These are phyloP conservation scores for Alternaria metachromatica DNA, from an alignment of 2,329 filamentous ascomycete species.

Conservation along the genomic window DNA sequence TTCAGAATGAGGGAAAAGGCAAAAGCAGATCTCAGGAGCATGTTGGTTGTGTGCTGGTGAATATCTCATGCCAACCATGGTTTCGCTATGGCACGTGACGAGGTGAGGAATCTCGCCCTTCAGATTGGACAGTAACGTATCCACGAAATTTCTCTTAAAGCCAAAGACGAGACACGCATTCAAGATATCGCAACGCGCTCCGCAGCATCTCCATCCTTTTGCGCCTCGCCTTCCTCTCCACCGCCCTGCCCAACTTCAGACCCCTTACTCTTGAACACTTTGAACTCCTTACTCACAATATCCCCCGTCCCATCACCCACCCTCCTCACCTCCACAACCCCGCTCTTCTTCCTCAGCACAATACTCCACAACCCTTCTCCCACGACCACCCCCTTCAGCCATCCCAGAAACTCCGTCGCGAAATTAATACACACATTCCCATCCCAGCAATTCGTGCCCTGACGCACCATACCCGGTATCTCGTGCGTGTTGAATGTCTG, in stretches of 20 bases:
- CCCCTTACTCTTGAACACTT: slow-evolving; percentile 65
- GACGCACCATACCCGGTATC: slow-evolving; percentile 78
- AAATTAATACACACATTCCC: slow-evolving; percentile 95
- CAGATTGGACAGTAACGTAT: neutral
- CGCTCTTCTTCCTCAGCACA: slow-evolving; percentile 66
- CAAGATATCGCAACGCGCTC: neutral
- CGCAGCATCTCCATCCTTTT: neutral
- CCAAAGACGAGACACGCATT: neutral
- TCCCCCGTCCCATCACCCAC: slow-evolving; percentile 77
- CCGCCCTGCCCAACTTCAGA: neutral
- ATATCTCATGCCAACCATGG: neutral
- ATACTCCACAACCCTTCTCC: slow-evolving; percentile 84
- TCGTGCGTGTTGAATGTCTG: slow-evolving; percentile 80
- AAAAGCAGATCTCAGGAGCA: neutral
- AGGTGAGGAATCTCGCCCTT: neutral
- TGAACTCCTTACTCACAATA: slow-evolving; percentile 79
- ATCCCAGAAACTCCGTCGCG: slow-evolving; percentile 76
- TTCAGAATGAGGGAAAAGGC: neutral
- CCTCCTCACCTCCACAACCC: slow-evolving; percentile 74
- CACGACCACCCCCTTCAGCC: slow-evolving; percentile 68
- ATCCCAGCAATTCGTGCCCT: slow-evolving; percentile 78
- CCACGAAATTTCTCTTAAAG: neutral
- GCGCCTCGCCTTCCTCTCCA: neutral
- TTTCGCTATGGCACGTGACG: neutral
- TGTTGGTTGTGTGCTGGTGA: neutral